Evolutionary conservation across 2,329 filamentous ascomycete species (phyloP), one percentile per base, ranked within the genome.

Genomic region (Hypoxylon sp.): DNA sequence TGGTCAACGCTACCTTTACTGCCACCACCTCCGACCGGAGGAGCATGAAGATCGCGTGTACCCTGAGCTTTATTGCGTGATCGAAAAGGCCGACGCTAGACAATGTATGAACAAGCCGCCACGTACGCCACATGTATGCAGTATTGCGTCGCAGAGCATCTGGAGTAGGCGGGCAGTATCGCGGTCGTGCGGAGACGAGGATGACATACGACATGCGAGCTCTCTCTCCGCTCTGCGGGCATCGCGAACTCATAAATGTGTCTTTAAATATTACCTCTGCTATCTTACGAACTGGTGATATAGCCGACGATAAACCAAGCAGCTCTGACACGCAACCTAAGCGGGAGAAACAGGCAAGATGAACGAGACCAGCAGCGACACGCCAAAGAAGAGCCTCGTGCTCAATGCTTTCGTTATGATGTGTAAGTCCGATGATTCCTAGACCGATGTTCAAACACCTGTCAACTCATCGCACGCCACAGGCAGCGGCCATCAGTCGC

Each of bases 381-480:
- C 56, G 49, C 67, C 72, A n/a, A 72, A 69, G 58, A 81, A 81
- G 67, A 76, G 75, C 47, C 69, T 80, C 10, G 80, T 81, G 49
- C 72, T 81, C 66, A 81, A 81, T 74, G 79, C 78, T 21, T 82
- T 82, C 58, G 78, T 79, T 21, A 77, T 79, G 68, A 79, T 78
- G 75, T 78, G 77, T 78, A 73, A 27, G 68, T 55, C n/a, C n/a
- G 2, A 29, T 21, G 11, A 11, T 9, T 6, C 6, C 33, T 5
- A 33, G 33, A 6, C 29, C 13, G 27, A 4, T n/a, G 4, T 5
- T 26, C n/a, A n/a, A 7, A 13, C 17, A 21, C 17, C 24, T 13
- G 10, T 18, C 21, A 17, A 24, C 63, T 66, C 27, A 62, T 24
- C 47, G 48, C 31, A 47, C 33, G 29, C 29, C 24, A 40, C 48